phyloP scores from a whole-genome alignment of 2,329 filamentous ascomycete genomes.

The Fusarium nelsonii region DNA sequence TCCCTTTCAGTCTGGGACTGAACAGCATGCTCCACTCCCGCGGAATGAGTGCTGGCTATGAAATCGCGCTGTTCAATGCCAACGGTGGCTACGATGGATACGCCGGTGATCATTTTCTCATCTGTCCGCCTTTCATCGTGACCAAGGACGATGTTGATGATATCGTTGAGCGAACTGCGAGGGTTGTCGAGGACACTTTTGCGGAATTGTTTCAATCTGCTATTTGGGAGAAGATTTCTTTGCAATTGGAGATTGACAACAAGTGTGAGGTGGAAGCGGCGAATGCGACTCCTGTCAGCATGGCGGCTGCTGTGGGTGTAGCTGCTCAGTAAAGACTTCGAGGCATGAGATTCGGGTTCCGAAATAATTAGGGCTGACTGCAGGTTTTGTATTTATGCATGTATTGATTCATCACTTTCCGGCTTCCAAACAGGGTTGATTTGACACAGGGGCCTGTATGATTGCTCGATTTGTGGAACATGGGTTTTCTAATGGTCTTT shows the following conservation, averaged over 20 bases:
- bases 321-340: slow-evolving; percentile 1
- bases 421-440: too few species aligned
- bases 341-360: not conserved
- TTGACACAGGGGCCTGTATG: too few species aligned
- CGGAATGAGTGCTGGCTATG: slow-evolving; percentile 39
- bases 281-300: not conserved
- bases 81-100: slow-evolving; percentile 43
- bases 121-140: slow-evolving; percentile 41
- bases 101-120: slow-evolving; percentile 38
- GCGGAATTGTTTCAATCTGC: slow-evolving; percentile 22
- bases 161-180: slow-evolving; percentile 35
- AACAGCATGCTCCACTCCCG: slow-evolving; percentile 29
- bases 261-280: not conserved
- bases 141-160: slow-evolving; percentile 32
- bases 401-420: too few species aligned
- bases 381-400: not conserved
- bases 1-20: slow-evolving; percentile 30
- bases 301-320: not conserved
- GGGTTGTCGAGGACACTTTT: slow-evolving; percentile 39
- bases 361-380: not conserved
- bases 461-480: too few species aligned
- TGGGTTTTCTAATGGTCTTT: too few species aligned
- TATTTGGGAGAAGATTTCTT: slow-evolving; percentile 34
- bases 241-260: slow-evolving; percentile 31
- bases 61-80: slow-evolving; percentile 41